Evolutionary conservation across 78 protist genomes (phyloP), one percentile per base, ranked within the genome.

Genomic region (Corallochytrium limacisporum): DNA sequence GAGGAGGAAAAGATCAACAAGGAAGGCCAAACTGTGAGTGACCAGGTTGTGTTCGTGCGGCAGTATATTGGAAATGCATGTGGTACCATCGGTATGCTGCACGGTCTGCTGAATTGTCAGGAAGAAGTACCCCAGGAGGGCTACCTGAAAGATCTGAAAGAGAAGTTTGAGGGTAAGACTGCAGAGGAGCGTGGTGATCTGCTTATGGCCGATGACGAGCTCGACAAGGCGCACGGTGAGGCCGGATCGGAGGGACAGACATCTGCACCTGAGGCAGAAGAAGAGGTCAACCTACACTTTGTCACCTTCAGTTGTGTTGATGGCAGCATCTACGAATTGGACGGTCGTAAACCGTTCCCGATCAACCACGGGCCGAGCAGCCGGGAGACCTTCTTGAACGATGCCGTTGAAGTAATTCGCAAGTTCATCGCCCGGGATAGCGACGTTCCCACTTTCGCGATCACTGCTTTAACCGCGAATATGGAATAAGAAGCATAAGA

Each of bases 1-100:
- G 63, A 67, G 43, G 15, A 38, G 3, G 65, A 57, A 18, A 40
- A 31, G n/a, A 4, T 69, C 50, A 12, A 33, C 0, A 56, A 24
- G 15, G 31, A 28, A 9, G 69, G 69, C 16, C 72, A 69, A 26
- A 13, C 9, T 2, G 40, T 61, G 5, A 5, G 71, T 4, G 70
- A 38, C 39, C 54, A 62, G 12, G 77, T 79, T 3, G 78, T 48
- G 65, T 84, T 71, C 51, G 50, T 73, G 51, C 74, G 69, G 48
- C 96, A 91, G 73, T 72, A 69, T 59, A 79, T 91, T 33, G 82
- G 83, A 22, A 91, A 91, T 65, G 96, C 96, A 20, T 91, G 96
- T 60, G 96, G 96, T 49, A 91, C 96, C 0, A 66, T 91, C 13
- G 96, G 84, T 20, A 38, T 87, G 22, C 43, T 86, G 1, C 92